Evolutionary conservation across 2,329 filamentous ascomycete species (phyloP), one percentile per base, ranked within the genome.

Genomic region (Aspergillus sp.): DNA sequence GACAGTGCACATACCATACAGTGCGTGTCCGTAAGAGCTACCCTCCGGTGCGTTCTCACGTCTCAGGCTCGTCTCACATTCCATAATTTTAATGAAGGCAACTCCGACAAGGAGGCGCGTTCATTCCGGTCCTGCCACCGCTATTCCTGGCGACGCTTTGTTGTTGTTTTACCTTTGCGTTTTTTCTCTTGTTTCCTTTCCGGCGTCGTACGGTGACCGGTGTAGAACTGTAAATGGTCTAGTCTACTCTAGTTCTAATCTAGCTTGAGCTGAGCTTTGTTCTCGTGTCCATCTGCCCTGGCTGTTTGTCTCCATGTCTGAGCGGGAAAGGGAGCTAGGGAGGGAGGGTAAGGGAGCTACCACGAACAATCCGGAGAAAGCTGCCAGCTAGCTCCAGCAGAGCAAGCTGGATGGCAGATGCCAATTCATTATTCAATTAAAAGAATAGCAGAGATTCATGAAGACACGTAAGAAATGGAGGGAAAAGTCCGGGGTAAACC

Each of bases 401-500:
- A 42, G 26, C 36, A n/a, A n/a, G 14, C 36, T 42, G 36, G 36
- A 42, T 42, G 36, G 36, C 36, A 42, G 36, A 42, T 42, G 36
- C 36, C 36, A 42, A 42, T 42, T 42, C 2, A 42, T n/a, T n/a
- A 42, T 42, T 42, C 2, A 42, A 42, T n/a, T 42, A 9, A 16
- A 14, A 36, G 32, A 6, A 36, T 36, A 36, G 32, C 26, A 36
- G 32, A 42, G 36, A n/a, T 16, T 42, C 16, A 5, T 42, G 36
- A 42, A 42, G 36, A 42, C 36, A 18, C 36, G 36, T 42, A 16
- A 42, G 4, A 36, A 36, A 42, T 7, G 14, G 7, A 52, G 14
- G 14, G 49, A 52, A 36, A 24, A 49, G 53, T 55, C 53, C 45
- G 53, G 53, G 53, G 53, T 55, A 55, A 49, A n/a, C 36, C 5